Conservation (phyloP, 2,329 filamentous ascomycete species). For the Diaporthe nobilis region DNA sequence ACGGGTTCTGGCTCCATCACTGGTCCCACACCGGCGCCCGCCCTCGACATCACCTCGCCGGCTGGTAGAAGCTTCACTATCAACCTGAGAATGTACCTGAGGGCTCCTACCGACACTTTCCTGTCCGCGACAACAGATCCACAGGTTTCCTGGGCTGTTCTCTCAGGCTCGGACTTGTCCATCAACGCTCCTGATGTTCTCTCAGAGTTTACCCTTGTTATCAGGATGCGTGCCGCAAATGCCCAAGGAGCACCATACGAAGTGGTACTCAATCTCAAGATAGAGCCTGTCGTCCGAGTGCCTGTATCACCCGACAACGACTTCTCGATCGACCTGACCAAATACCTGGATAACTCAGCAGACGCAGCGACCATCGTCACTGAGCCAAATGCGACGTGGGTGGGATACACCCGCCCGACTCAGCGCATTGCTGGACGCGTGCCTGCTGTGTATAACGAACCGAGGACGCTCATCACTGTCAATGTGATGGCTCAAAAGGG, state of each 20-base stretch:
- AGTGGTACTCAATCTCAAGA: neutral
- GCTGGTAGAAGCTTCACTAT: neutral
- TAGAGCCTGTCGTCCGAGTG: slow-evolving; percentile 2
- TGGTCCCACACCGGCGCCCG: neutral
- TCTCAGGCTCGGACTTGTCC: neutral
- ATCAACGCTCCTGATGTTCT: neutral
- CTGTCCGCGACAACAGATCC: slow-evolving; percentile 1
- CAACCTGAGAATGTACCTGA: neutral
- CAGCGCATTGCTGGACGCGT: slow-evolving; percentile 6
- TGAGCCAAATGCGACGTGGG: neutral
- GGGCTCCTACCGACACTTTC: neutral
- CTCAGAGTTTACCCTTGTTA: neutral
- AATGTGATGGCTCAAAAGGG: neutral
- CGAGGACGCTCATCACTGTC: neutral
- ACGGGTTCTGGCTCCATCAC: neutral
- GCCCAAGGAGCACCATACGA: neutral
- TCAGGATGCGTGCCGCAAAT: neutral
- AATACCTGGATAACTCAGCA: neutral
- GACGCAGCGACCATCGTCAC: neutral
- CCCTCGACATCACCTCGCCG: neutral
- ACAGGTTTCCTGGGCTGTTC: neutral
- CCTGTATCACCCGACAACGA: neutral
- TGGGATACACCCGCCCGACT: neutral
- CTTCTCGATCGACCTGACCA: slow-evolving; percentile 9
- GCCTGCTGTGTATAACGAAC: neutral